Evolutionary conservation across 2,329 filamentous ascomycete genomes (phyloP), one percentile per base, ranked within the genome.

Genomic region (Plectosphaerella plurivora): DNA sequence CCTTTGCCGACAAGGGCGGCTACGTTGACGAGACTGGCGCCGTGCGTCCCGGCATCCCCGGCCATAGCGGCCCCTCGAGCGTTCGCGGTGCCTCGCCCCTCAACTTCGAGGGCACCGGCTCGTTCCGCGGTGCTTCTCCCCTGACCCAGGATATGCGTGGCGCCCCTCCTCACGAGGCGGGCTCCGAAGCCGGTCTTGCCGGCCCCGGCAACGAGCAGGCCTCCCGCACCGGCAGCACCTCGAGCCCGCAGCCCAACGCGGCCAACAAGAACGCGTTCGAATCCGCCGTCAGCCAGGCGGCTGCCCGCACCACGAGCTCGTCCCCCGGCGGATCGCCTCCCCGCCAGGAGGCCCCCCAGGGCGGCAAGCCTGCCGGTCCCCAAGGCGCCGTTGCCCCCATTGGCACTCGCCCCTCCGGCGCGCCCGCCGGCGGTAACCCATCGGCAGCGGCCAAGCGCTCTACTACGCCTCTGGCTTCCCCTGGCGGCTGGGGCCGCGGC

Each of bases 401-500:
- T 61, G 94, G 94, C 58, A 97, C 93, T 53, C 87, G 94, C 45
- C 93, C 93, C 4, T 79, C 82, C 16, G 81, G 78, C 39, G 79
- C 77, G 35, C 72, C 82, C n/a, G 72, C 69, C 33, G 59, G 66
- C 39, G 68, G 65, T 25, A 70, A 71, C 9, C 28, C 28, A 10
- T 68, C 73, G 41, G 78, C 81, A 55, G 74, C 75, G 22, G 66
- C 76, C 70, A 94, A 94, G 68, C 89, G 90, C 54, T 90, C 92
- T 0, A 96, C 90, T 8, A 96, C 92, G 3, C 92, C 93, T 51
- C 79, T 96, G 28, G 86, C 91, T n/a, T 95, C 91, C n/a, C 91
- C 92, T 12, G 77, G 86, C 16, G 83, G 85, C 55, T 96, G 92
- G 92, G 86, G 88, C 51, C 87, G 84, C 65, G 87, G 88, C 59